A percentile compares a stretch with the other conserved stretches of the same genome.
Evolutionary conservation across 148 eudicot genomes (phyloP).

Genomic region (Rhododendron molle): DNA sequence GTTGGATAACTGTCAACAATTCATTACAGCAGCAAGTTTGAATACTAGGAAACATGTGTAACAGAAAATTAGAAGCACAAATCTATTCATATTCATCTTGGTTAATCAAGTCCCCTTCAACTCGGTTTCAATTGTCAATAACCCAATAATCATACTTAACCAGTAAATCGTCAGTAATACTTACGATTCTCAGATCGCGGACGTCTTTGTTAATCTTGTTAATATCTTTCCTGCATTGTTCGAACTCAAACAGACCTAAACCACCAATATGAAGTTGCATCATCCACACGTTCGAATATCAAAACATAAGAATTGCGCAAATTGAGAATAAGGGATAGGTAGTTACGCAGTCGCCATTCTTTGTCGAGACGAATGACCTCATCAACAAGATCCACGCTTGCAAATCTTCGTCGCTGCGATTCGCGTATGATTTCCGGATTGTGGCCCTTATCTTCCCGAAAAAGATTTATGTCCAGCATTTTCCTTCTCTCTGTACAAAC

Average conservation of each 20-base stretch:
- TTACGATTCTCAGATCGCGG: slow-evolving; percentile 67
- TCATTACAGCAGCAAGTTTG: neutral
- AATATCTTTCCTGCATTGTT: slow-evolving; percentile 56
- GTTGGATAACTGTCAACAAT: neutral
- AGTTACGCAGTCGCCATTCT: slow-evolving; percentile 64
- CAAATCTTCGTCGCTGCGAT: slow-evolving; percentile 75
- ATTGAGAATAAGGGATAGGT: neutral
- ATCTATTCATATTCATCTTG: neutral
- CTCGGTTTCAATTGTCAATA: neutral
- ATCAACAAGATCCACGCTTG: slow-evolving; percentile 62
- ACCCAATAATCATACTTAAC: neutral
- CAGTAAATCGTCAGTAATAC: slow-evolving; percentile 12
- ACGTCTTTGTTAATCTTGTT: slow-evolving; percentile 70
- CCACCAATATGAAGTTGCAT: neutral
- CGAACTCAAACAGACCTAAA: slow-evolving; percentile 78
- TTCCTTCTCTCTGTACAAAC: neutral
- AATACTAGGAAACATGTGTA: neutral
- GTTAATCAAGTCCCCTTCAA: neutral
- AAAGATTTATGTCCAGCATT: slow-evolving; percentile 87
- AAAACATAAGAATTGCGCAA: neutral
- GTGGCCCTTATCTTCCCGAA: slow-evolving; percentile 71
- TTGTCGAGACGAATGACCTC: slow-evolving; percentile 64
- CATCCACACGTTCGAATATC: neutral
- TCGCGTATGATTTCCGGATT: slow-evolving; percentile 77
- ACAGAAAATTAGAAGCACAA: neutral